Base-by-base conservation (phyloP, 139 green algal species). In the Pleodorina starrii region DNA sequence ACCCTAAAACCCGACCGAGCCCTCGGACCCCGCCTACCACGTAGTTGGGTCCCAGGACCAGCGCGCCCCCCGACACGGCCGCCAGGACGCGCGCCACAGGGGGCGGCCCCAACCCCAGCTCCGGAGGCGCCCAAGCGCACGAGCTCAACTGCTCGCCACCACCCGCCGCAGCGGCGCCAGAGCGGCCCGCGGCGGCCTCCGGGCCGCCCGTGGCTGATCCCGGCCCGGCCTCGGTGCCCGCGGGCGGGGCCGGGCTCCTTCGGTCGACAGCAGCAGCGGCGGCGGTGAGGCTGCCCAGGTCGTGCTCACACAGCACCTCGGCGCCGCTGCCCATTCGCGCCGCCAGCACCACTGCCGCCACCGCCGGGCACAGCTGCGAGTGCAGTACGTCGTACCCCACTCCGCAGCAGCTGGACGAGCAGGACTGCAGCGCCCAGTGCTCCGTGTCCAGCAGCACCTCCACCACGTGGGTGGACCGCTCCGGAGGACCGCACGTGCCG, bases 321-420 rank as follows among this genome's bases (percentile, higher is more conserved):
- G 19, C 32, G 27, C 76, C 73, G 1, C 54, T 3, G 29, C 54
- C 40, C 42, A 68, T 21, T 5, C 74, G 74, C n/a, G 86, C 86
- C 42, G 68, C 74, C 44, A 90, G 74, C 59, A 90, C n/a, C 54
- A 80, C 73, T 11, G 73, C 86, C 43, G 86, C 86, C 74, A 90
- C 86, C 19, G 44, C 40, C 19, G 86, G 86, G 60, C 86, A 90
- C 54, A 78, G 43, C 50, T 84, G 74, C 54, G 40, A 60, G 40
- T 84, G 76, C 32, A 90, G 74, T 19, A 75, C 74, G 86, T 90
- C 86, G 74, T 84, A 90, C 29, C 86, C 86, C 6, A 57, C 59
- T 17, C 86, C 86, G 32, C 86, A 90, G 86, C 86, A 90, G 54
- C 71, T 63, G 59, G 75, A 69, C 14, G 57, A 57, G 43, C 51